phyloP scores from a whole-genome alignment of 2,329 filamentous ascomycete genomes.

The Aspergillus flavus region DNA sequence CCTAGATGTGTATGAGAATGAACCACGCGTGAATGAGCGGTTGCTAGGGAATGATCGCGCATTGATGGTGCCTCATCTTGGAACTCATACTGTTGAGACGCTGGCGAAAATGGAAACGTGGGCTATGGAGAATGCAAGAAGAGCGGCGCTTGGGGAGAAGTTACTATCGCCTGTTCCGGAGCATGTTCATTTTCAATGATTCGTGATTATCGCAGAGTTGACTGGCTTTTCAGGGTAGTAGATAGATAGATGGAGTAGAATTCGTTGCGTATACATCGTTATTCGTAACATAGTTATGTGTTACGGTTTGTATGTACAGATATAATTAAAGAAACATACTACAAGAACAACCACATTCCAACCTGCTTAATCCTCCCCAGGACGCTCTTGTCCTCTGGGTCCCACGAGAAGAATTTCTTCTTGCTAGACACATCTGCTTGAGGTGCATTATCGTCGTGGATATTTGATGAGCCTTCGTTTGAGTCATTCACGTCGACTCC shows the following conservation, averaged over 20 bases:
- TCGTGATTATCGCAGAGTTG: background rate
- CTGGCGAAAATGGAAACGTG: background rate
- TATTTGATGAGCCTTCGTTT: conserved; percentile 9
- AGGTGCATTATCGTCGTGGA: background rate
- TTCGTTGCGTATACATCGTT: background rate
- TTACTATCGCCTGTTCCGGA: background rate
- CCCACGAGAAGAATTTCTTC: background rate
- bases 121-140: background rate
- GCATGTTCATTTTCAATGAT: background rate
- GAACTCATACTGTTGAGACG: background rate
- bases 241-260: background rate
- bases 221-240: background rate
- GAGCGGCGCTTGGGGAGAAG: background rate
- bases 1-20: conserved; percentile 48
- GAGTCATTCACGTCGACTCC: conserved; percentile 28
- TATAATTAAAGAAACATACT: conserved; percentile 1
- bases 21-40: too few species aligned
- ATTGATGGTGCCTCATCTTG: background rate
- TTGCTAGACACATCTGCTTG: background rate
- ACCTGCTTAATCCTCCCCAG: conserved; percentile 30
- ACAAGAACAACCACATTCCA: conserved; percentile 46
- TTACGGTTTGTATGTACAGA: background rate
- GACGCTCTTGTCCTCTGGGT: conserved; percentile 13
- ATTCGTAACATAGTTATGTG: background rate
- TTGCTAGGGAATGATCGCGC: too few species aligned